Base-by-base conservation (phyloP, 2,329 filamentous ascomycete genomes). In the Epichloe uncinata region DNA sequence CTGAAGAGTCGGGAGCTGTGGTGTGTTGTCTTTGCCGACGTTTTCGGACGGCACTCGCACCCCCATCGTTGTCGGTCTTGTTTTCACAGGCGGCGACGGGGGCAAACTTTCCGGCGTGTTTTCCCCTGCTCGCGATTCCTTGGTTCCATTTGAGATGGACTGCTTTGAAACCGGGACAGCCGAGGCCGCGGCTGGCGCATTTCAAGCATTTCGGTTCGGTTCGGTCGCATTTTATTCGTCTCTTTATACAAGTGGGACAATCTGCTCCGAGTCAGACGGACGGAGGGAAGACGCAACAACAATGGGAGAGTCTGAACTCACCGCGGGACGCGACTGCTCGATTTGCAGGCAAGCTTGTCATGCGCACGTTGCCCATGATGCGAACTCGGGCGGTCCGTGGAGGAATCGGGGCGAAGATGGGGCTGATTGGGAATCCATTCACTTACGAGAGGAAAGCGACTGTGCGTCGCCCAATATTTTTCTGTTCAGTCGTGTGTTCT, bases 121-220 rank as follows among this genome's bases (percentile, higher is more conserved):
- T 54, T 3, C 56, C 56, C 54, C 56, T 51, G 42, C 56, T 58
- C 1, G 56, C 56, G 11, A 58, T 51, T n/a, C 56, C 55, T 37
- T 57, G 55, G 26, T 54, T 36, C 56, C 56, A 58, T 52, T 45
- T 54, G 8, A 58, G 52, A 12, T 53, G 50, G 4, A 52, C 35
- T 11, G 50, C 22, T 15, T 57, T 48, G 38, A 56, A 57, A 13
- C 56, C 56, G 7, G 55, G 53, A 41, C 56, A 58, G 4, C 35
- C 15, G 2, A 56, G 40, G 20, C 50, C 50, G 20, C 56, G 52
- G 37, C 50, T 56, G 18, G 50, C 48, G 43, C 56, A 58, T 42
- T 58, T 58, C 20, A 48, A 42, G 34, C 56, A 58, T 13, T 38
- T 37, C 0, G 56, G 56, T 3, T 53, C n/a, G n/a, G 47, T 58